Evolutionary conservation across 179 eudicot species (phyloP), one percentile per base, ranked within the genome.

Genomic region (Pouteria campechiana): DNA sequence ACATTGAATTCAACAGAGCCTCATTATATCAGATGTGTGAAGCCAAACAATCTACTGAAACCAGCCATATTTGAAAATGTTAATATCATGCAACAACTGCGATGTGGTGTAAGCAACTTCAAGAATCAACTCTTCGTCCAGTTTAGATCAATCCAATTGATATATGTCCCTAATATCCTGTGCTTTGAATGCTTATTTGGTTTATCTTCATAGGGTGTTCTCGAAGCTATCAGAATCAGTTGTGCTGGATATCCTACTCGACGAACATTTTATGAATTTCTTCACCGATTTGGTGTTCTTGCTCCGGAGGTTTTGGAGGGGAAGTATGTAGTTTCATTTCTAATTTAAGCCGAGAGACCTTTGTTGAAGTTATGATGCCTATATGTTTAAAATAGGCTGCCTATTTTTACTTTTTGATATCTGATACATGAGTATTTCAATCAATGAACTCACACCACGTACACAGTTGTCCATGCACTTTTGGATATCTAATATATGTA

Each of bases 71-170:
- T 89, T 61, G 97, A 89, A 83, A 89, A 89, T 66, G 68, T 53
- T 51, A 81, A 78, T 44, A 62, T 89, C 65, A 66, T 89, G 81
- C 95, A 85, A 67, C 97, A 89, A 61, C 66, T 89, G 44, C 95
- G 95, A 45, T 89, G 97, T 81, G 95, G 97, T 54, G 97, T 89
- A 79, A 89, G 97, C 85, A 57, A n/a, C n/a, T n/a, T n/a, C n/a
- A n/a, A n/a, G n/a, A n/a, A n/a, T n/a, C n/a, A n/a, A n/a, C n/a
- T n/a, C n/a, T n/a, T n/a, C n/a, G n/a, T n/a, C n/a, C 58, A 67
- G 38, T 65, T 50, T 50, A n/a, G 20, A 47, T 39, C 27, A 50
- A 57, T 41, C 19, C 7, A 10, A 9, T 25, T 18, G 3, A 16
- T 13, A 21, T 20, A 3, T 30, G 20, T 45, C 14, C 25, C 17